Percentiles rank a stretch among this genome's conserved stretches.
phyloP scores from a whole-genome alignment of 139 green algal genomes.

The Deuterostichococcus epilithicus region DNA sequence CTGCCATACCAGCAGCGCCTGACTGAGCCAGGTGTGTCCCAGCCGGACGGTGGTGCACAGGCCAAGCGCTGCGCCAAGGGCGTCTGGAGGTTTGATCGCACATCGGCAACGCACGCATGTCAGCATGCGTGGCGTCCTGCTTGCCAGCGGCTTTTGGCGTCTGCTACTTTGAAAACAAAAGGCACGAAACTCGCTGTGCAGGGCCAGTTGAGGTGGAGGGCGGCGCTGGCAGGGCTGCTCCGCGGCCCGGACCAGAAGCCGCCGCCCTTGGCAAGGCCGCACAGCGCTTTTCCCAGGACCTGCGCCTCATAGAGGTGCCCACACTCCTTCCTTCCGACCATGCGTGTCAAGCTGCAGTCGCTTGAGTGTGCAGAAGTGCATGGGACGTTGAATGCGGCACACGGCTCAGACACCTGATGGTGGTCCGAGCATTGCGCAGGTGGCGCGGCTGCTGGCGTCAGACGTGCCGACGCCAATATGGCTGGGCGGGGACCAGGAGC shows the following conservation, averaged over 20 bases:
- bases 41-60: slow-evolving; percentile 37
- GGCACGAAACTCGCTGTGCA: no score
- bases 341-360: neutral
- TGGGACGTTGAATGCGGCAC: neutral
- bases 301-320: slow-evolving; percentile 62
- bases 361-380: neutral
- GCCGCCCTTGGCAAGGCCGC: slow-evolving; percentile 6
- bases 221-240: no score
- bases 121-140: no score
- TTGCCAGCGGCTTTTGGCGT: no score
- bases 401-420: neutral
- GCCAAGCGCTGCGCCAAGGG: no score
- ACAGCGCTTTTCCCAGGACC: slow-evolving; percentile 72
- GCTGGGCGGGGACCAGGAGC: slow-evolving; percentile 34
- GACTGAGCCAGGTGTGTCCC: slow-evolving; percentile 11
- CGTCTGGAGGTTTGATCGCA: no score
- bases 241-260: no score
- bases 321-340: neutral
- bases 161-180: no score
- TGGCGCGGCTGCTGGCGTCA: slow-evolving; percentile 43
- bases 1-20: slow-evolving; percentile 51
- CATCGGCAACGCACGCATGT: no score
- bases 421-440: slow-evolving; percentile 27
- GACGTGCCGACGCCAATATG: slow-evolving; percentile 27
- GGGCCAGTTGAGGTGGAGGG: no score